Base-by-base conservation (phyloP, 2,329 filamentous ascomycete species). In the Colletotrichum brevisporum region DNA sequence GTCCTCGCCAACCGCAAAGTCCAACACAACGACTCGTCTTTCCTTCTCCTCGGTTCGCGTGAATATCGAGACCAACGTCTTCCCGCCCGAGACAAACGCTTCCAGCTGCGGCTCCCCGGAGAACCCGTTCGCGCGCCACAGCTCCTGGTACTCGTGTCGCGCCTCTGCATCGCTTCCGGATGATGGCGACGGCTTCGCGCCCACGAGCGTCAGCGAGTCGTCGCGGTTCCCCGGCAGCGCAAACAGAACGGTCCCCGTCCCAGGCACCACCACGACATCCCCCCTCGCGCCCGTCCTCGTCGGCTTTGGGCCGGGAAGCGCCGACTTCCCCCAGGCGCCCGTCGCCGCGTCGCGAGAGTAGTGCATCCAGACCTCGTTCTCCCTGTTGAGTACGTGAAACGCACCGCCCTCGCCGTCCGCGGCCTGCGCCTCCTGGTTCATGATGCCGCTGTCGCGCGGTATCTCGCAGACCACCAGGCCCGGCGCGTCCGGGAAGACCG, bases 371-470 rank as follows among this genome's bases (percentile, higher is more conserved):
- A 70, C 57, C 18, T 67, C 57, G 27, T 68, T 68, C 18, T 70
- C 67, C 24, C 67, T 57, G 43, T 68, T 70, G 48, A 70, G 13
- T 16, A 54, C 67, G 47, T 70, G 67, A 6, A 70, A 67, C 6
- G 63, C 63, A 45, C 67, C 67, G 51, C 67, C 67, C 8, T 45
- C 36, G 5, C 54, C 53, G 16, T 70, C 67, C 4, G 58, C 67
- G 9, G 64, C 67, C 24, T 70, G 67, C 5, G 67, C 67, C 58
- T 70, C 67, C 39, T 70, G 67, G 39, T 70, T 70, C 6, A 68
- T 39, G 21, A 70, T 63, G 1, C 67, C 67, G 21, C 50, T 67
- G 58, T 63, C 51, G 47, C 50, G 65, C n/a, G 67, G 67, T n/a
- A 70, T 70, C 39, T 58, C 64, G 48, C 63, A 70, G 6, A 68